Evolutionary conservation across 495 filamentous ascomycete genomes (phyloP), one percentile per base, ranked within the genome.

Genomic region (Geopyxis carbonaria): DNA sequence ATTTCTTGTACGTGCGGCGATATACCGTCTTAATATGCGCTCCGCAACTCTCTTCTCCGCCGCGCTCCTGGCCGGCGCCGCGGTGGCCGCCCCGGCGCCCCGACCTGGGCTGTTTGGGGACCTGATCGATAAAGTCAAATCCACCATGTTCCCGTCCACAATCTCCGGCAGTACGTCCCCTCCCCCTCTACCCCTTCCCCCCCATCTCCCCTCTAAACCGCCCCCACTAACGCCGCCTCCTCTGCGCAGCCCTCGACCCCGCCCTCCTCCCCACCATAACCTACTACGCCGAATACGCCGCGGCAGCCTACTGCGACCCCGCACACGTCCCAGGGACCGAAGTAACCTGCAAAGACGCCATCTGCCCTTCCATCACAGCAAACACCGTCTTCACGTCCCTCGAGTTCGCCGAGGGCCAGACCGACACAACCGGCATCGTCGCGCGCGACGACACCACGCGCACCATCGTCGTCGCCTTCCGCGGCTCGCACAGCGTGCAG

Each of bases 391-490:
- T 55, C 6, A 73, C 72, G 1, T 57, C 69, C 1, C 55, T 60
- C 24, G 67, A 72, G 47, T 80, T 81, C 40, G 63, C 74, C 42
- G 58, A 62, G 78, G 71, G 62, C 23, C 31, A 59, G 5, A 70
- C 75, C 5, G 77, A 80, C 44, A 68, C 69, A 10, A 65, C 73
- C 9, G 83, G 83, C 23, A 79, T 75, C 49, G 56, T 85, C n/a
- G 74, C 73, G 9, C 58, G 64, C 15, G 83, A 89, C 57, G 51
- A 57, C 16, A 73, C 68, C 20, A 73, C 70, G 46, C 42, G 63
- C 15, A 46, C 70, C 10, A 74, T 86, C 31, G 67, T 86, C 22
- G 57, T 83, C 29, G 66, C 76, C 11, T 76, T 84, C 62, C 70
- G 75, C 21, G 83, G 83, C 43, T 69, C 68, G 19, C 46, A 63